Evolutionary conservation across 1,284 basidiomycete genomes (phyloP).

Genomic region (Volvariella volvacea): DNA sequence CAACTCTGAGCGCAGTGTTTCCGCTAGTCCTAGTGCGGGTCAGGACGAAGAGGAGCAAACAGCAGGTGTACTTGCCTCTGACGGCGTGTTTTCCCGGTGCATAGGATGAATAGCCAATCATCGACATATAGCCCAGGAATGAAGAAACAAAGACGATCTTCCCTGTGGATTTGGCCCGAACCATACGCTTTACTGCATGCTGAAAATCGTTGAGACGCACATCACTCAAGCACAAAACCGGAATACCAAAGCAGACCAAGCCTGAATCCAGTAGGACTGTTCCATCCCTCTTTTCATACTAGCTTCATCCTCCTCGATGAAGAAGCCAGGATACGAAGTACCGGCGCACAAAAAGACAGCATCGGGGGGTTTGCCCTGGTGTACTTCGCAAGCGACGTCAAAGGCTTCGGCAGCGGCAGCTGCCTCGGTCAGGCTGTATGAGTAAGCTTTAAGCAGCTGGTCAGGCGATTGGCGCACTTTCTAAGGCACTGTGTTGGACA

Average conservation of each 20-base stretch:
- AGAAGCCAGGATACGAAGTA: slow-evolving; percentile 59
- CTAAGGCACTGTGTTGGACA: slow-evolving; percentile 19
- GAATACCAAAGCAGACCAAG: slow-evolving; percentile 75
- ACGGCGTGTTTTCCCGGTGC: slow-evolving; percentile 88
- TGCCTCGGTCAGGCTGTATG: slow-evolving; percentile 51
- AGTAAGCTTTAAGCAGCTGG: slow-evolving; percentile 58
- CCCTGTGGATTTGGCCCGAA: slow-evolving; percentile 41
- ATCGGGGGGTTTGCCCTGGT: slow-evolving; percentile 58
- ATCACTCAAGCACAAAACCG: background rate
- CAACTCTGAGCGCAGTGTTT: slow-evolving; percentile 80
- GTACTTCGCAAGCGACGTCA: slow-evolving; percentile 46
- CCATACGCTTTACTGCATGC: slow-evolving; percentile 73
- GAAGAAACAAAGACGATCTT: slow-evolving; percentile 84
- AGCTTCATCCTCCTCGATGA: slow-evolving; percentile 59
- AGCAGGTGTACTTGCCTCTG: slow-evolving; percentile 58
- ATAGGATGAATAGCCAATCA: slow-evolving; percentile 85
- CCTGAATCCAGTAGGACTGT: slow-evolving; percentile 65
- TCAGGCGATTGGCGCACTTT: slow-evolving; percentile 38
- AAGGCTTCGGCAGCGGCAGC: slow-evolving; percentile 51
- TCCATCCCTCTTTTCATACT: slow-evolving; percentile 57
- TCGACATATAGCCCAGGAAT: slow-evolving; percentile 73
- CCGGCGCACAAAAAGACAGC: slow-evolving; percentile 79
- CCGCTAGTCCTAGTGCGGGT: slow-evolving; percentile 72
- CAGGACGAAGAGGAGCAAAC: background rate
- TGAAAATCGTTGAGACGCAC: slow-evolving; percentile 20